Base-by-base conservation (phyloP, 768 basidiomycete genomes). In the Multifurca ochricompacta region DNA sequence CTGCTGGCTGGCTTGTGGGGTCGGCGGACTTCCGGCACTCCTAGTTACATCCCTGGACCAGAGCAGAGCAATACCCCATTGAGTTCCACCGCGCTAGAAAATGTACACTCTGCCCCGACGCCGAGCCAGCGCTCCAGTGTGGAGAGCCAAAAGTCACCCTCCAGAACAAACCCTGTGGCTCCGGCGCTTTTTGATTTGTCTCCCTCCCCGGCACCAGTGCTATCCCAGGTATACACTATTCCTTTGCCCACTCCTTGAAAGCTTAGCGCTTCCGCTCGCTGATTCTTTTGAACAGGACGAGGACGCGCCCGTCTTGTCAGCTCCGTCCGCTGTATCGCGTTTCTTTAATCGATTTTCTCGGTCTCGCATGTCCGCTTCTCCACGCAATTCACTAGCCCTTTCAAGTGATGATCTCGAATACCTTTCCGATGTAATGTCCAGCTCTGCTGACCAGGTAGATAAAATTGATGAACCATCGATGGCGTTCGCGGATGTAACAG, bases 341-440 rank as follows among this genome's bases (percentile, higher is more conserved):
- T 93, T 94, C 66, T 73, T 92, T 44, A 81, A 77, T 46, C 80
- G 88, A 44, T 87, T 94, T 67, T 82, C 70, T 25, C 65, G 69
- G 6, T 79, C 81, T 7, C 77, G 81, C 19, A 68, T 69, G 25
- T 73, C 70, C 43, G 60, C 72, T 58, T 64, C 25, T 53, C 71
- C 70, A 30, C 73, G 73, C 43, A 76, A 74, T 47, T 81, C 85
- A 28, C 66, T 93, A 31, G 78, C 88, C 11, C 74, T 94, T 16
- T 88, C 88, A 14, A 73, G 79, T 1, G 82, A 88, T 54, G 92
- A 95, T 65, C 73, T 95, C 27, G 85, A 90, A 59, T 93, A 87
- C 64, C 74, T 95, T 18, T 80, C 79, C 31, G 86, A 83, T 65
- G 74, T 72, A 51, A 84, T 79, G 9, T 83, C 85, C 3, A 77